phyloP scores from a whole-genome alignment of 73 alveolate genomes.

The Tetrahymena malaccensis region DNA sequence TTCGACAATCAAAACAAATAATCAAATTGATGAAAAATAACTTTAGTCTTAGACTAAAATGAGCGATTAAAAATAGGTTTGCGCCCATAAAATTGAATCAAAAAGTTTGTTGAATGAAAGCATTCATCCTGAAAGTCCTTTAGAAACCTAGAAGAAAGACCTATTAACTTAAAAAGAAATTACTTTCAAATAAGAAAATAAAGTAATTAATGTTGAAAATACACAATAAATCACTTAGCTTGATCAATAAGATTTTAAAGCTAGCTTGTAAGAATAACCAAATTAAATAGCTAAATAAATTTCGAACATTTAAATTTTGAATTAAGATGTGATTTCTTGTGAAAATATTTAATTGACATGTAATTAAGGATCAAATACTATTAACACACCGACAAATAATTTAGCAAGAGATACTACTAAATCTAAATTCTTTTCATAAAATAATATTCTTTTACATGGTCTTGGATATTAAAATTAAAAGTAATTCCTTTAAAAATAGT shows the following conservation, averaged over 20 bases:
- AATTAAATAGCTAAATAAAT: too few relatives aligned
- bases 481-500: neutral
- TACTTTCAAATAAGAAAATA: neutral
- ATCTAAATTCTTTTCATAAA: neutral
- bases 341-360: neutral
- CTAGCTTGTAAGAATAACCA: neutral
- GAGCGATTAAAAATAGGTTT: too few relatives aligned
- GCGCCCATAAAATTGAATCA: neutral
- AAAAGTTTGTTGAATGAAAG: neutral
- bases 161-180: too few relatives aligned
- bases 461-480: neutral
- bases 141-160: neutral
- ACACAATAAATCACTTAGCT: too few relatives aligned
- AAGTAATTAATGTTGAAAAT: too few relatives aligned
- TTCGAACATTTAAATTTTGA: neutral
- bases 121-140: neutral
- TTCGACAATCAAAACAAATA: too few relatives aligned
- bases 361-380: too few relatives aligned
- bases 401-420: neutral
- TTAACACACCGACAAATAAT: neutral
- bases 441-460: neutral
- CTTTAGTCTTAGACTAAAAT: too few relatives aligned
- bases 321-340: neutral
- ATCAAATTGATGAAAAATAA: too few relatives aligned
- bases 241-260: neutral